phyloP scores from a whole-genome alignment of 306 rosid genomes.

The Oxytropis ochrocephala region DNA sequence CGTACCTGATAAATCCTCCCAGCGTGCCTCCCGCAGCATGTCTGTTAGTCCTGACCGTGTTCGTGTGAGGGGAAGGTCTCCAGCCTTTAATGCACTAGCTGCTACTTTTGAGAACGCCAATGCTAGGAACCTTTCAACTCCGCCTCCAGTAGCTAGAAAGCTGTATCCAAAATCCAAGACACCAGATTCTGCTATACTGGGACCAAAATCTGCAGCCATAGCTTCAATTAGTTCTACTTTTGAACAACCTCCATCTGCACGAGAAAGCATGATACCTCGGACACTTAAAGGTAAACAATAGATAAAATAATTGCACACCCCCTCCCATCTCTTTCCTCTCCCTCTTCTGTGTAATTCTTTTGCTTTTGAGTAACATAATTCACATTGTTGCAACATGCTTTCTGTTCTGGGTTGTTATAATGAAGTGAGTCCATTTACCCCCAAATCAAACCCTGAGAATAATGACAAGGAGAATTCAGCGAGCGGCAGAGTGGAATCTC shows the following conservation, averaged over 20 bases:
- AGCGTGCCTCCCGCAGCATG: slow-evolving; percentile 84
- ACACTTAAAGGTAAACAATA: slow-evolving; percentile 58
- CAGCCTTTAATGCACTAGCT: slow-evolving; percentile 91
- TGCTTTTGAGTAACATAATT: neutral
- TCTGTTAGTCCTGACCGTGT: slow-evolving; percentile 88
- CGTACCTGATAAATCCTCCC: slow-evolving; percentile 77
- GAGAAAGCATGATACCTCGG: slow-evolving; percentile 66
- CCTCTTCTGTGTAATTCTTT: neutral
- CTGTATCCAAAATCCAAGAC: slow-evolving; percentile 72
- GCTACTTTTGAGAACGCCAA: slow-evolving; percentile 73
- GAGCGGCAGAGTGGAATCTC: slow-evolving; percentile 56
- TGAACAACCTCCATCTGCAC: slow-evolving; percentile 54
- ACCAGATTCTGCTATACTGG: slow-evolving; percentile 52
- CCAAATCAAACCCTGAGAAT: slow-evolving; percentile 42
- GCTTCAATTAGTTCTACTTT: slow-evolving; percentile 58
- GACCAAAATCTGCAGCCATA: slow-evolving; percentile 63
- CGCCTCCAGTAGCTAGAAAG: slow-evolving; percentile 82
- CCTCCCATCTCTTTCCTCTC: slow-evolving; percentile 6
- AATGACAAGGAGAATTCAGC: slow-evolving; percentile 42
- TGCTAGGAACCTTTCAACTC: slow-evolving; percentile 87
- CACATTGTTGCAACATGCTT: neutral
- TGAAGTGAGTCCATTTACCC: slow-evolving; percentile 44
- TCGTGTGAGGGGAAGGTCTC: slow-evolving; percentile 97
- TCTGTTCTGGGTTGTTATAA: slow-evolving; percentile 17
- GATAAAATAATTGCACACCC: slow-evolving; percentile 10